Evolutionary conservation across 2,329 filamentous ascomycete genomes (phyloP), one percentile per base, ranked within the genome.

Genomic region (Scopulariopsis brevicaulis): DNA sequence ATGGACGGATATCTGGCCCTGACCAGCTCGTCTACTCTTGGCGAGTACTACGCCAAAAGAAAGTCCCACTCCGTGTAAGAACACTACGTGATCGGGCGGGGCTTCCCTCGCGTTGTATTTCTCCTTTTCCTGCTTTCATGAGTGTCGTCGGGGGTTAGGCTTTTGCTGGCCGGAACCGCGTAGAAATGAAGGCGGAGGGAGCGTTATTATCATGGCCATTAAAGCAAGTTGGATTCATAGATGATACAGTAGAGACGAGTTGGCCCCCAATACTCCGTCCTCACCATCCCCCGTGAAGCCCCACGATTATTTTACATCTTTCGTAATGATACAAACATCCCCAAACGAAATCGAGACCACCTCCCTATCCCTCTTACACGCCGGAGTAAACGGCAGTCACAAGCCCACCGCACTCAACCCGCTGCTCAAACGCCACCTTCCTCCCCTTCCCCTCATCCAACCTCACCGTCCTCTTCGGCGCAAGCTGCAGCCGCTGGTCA

Each of bases 321-420:
- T 51, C 18, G 40, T 32, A 46, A 46, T 46, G 18, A 46, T 46
- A 46, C 40, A 46, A 7, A n/a, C 18, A 46, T n/a, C n/a, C 40
- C n/a, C 40, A n/a, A 46, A 14, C 15, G n/a, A 46, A 15, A 46
- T n/a, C 32, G 24, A 54, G n/a, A 25, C 24, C 5, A 25, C 46
- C 18, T 50, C 22, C 48, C 18, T 50, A 37, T 37, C 28, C 40
- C 54, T 25, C 25, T 68, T 66, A 83, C 40, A 78, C 73, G 6
- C 76, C 76, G 43, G 90, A 95, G 72, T 94, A 97, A 4, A 96
- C 86, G 18, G 85, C 90, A 59, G 88, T 93, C 14, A 92, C 85
- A 62, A 83, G 85, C 61, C 88, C 81, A 20, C 93, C 93, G 68
- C 92, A 96, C 69, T 94, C 90, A 12, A 96, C 85, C 64, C 85